Percentiles rank a stretch among this genome's conserved stretches.
These are phyloP conservation scores for Rhytidiadelphus loreus DNA, from an alignment of 225 moss, liverwort and hornwort species.

Conservation along the genomic window DNA sequence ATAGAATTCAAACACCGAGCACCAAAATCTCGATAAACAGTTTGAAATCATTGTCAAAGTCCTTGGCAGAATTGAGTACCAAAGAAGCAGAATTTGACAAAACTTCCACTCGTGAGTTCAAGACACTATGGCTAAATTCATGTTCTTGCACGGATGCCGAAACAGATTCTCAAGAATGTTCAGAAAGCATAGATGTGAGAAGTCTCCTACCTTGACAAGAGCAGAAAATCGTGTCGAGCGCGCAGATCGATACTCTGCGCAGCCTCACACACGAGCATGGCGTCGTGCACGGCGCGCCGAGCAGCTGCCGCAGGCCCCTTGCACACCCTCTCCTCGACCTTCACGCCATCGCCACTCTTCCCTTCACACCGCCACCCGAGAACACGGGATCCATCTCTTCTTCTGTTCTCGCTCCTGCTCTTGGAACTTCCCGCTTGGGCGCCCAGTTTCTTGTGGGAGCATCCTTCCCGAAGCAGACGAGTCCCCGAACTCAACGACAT, in stretches of 20 bases:
- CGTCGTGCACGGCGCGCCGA: constrained; percentile 52
- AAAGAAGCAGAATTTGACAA: not conserved
- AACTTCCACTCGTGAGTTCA: not conserved
- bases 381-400: not conserved
- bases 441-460: not conserved
- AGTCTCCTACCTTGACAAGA: constrained; percentile 37
- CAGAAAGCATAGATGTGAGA: not conserved
- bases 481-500: constrained; percentile 13
- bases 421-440: not conserved
- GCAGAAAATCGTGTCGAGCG: constrained; percentile 61
- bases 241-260: constrained; percentile 74
- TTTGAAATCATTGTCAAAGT: not conserved
- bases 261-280: constrained; percentile 54
- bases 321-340: not conserved
- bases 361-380: constrained; percentile 17
- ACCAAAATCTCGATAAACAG: not conserved
- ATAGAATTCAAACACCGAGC: not conserved
- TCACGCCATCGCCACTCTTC: not conserved
- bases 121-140: not conserved
- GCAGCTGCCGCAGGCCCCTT: constrained; percentile 43
- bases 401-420: not conserved
- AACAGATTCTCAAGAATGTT: not conserved
- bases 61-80: not conserved
- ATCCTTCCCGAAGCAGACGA: not conserved
- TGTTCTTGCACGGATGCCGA: not conserved